Percentiles rank a stretch among this genome's conserved stretches.
Evolutionary conservation across 768 basidiomycete species (phyloP).

Genomic region (Chalciporus sphaerocephalus): DNA sequence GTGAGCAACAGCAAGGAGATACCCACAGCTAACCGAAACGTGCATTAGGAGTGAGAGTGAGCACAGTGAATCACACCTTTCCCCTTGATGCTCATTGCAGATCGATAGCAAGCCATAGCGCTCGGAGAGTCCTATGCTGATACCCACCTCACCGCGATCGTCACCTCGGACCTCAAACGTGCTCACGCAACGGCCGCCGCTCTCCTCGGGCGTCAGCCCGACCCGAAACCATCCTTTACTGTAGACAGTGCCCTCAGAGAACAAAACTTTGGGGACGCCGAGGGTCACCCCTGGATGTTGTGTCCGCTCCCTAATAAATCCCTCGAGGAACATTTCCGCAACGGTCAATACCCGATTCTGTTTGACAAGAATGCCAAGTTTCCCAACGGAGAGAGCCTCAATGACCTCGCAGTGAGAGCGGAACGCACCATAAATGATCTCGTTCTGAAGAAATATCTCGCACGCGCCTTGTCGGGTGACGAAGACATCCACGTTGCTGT

Average conservation of each 20-base stretch:
- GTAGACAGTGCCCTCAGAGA: conserved; percentile 56
- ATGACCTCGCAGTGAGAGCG: conserved; percentile 59
- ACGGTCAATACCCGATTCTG: conserved; percentile 50
- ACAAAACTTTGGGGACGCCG: conserved; percentile 66
- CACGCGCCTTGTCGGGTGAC: conserved; percentile 36
- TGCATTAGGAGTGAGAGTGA: conserved; percentile 52
- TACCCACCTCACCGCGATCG: conserved; percentile 49
- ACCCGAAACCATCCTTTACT: conserved; percentile 44
- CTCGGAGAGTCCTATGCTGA: conserved; percentile 50
- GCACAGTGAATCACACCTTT: conserved; percentile 5
- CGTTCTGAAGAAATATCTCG: conserved; percentile 51
- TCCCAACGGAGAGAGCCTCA: conserved; percentile 66
- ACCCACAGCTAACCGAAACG: conserved; percentile 4
- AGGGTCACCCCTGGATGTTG: conserved; percentile 50
- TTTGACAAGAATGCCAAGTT: conserved; percentile 47
- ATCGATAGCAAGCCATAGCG: conserved; percentile 58
- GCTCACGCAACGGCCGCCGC: conserved; percentile 58
- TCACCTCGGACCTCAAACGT: conserved; percentile 65
- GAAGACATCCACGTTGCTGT: conserved; percentile 53
- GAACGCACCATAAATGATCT: conserved; percentile 46
- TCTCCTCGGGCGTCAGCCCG: conserved; percentile 45
- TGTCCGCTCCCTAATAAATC: conserved; percentile 26
- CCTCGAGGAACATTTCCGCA: conserved; percentile 45
- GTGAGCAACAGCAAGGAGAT: conserved; percentile 34
- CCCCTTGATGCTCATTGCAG: neutral